Conservation (phyloP, 2,329 filamentous ascomycete genomes). For the Pseudogymnoascus sp. region DNA sequence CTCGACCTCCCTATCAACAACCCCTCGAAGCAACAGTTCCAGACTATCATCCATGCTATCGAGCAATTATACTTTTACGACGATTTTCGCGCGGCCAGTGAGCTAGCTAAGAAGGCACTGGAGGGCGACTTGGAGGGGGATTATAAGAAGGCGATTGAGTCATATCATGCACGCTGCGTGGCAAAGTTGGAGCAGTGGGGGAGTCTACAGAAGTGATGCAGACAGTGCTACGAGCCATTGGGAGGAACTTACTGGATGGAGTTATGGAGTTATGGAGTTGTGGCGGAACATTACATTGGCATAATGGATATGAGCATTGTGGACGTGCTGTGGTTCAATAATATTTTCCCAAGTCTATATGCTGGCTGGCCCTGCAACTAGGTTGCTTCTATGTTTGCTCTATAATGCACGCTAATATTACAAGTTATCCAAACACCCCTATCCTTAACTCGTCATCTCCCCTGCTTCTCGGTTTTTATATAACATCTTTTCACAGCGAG, state of each 20-base stretch:
- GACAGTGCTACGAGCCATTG: background rate
- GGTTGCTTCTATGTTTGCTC: background rate
- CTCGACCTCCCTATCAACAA: slow-evolving; percentile 21
- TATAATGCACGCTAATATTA: slow-evolving; percentile 7
- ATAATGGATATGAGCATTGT: background rate
- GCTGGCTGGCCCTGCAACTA: background rate
- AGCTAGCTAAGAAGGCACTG: background rate
- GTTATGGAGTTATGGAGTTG: background rate
- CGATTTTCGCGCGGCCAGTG: slow-evolving; percentile 23
- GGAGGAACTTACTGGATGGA: background rate
- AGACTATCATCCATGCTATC: slow-evolving; percentile 26
- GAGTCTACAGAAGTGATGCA: background rate
- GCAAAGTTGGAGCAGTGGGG: background rate
- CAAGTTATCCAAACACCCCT: background rate
- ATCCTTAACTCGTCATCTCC: background rate
- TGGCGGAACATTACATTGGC: background rate
- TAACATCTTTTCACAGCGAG: background rate
- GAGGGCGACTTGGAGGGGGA: slow-evolving; percentile 8
- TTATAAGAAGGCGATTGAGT: background rate
- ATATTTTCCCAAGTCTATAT: background rate
- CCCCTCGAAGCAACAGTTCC: slow-evolving; percentile 25
- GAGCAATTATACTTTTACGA: slow-evolving; percentile 28
- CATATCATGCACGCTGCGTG: background rate
- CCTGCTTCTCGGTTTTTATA: background rate
- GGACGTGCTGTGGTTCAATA: background rate